Evolutionary conservation across 202 grass and related monocot species (phyloP), one percentile per base, ranked within the genome.

Genomic region (Setaria viridis): DNA sequence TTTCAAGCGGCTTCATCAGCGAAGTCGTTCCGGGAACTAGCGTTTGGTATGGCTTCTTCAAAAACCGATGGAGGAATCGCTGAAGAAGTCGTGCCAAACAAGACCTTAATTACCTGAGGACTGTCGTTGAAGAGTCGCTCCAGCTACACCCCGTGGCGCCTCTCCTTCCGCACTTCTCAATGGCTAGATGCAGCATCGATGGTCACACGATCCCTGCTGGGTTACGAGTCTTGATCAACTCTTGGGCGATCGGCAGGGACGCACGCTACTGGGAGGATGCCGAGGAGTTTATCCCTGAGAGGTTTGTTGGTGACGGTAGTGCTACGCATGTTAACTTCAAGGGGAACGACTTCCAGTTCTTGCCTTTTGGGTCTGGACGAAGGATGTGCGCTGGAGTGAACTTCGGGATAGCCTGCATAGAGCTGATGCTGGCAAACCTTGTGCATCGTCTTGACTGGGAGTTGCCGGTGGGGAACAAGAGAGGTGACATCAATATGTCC

Each of bases 41-140:
- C 25, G 25, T 25, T 25, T 25, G 25, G 25, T 25, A 25, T 25
- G 25, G 25, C 25, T 25, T 25, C 25, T 25, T 25, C 25, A 25
- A 25, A 25, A 25, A 25, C 25, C 25, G 25, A 25, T 25, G 25
- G 0, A 25, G 25, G 0, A 25, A 25, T 0, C 25, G 25, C 25
- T 25, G 25, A 25, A 25, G 25, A 25, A 25, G 25, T 0, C 25
- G 25, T 25, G 25, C 25, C 25, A 25, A 25, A 25, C 25, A 0
- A 0, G 32, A 46, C 54, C 77, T 70, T 70, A 6, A 32, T 4
- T 88, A 88, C 51, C 48, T 87, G 49, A 87, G 20, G 14, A 71
- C 85, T 2, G 79, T 87, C 7, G 47, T 82, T 4, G 82, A 87
- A 7, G 85, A 88, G 73, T 43, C 60, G 3, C 70, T 88, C 47